Base-by-base conservation (phyloP, 805 yeast genomes). In the Ogataea corticis region DNA sequence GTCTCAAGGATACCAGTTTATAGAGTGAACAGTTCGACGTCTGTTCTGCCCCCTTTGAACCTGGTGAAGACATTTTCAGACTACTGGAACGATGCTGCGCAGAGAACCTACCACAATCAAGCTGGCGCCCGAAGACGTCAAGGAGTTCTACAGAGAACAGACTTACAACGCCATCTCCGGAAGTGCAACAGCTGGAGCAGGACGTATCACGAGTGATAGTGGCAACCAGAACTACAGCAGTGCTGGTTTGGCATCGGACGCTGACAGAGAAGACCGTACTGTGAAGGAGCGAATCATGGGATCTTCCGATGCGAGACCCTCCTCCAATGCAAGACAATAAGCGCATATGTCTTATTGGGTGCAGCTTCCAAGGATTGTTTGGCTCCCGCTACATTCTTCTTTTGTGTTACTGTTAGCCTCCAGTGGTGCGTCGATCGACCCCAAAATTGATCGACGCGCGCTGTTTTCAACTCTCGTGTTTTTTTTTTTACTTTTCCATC, bases 11-110 rank as follows among this genome's bases (percentile, higher is more conserved):
- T n/a, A n/a, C n/a, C n/a, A n/a, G n/a, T n/a, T n/a, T n/a, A n/a
- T n/a, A n/a, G n/a, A n/a, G n/a, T n/a, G n/a, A n/a, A n/a, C n/a
- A n/a, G n/a, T n/a, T n/a, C n/a, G n/a, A n/a, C n/a, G n/a, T n/a
- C n/a, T n/a, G n/a, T n/a, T n/a, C n/a, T n/a, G n/a, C n/a, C n/a
- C n/a, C n/a, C n/a, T n/a, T n/a, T n/a, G n/a, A n/a, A n/a, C n/a
- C n/a, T n/a, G n/a, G n/a, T n/a, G n/a, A n/a, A n/a, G n/a, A n/a
- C n/a, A n/a, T n/a, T n/a, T n/a, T n/a, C n/a, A n/a, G n/a, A n/a
- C n/a, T n/a, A n/a, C n/a, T n/a, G n/a, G n/a, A n/a, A n/a, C n/a
- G 6, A 85, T 85, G 92, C 67, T 85, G 34, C 73, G 91, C 66
- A 72, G 90, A 61, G 84, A 80, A 14, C 85, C 91, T 4, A 85